Evolutionary conservation across 768 basidiomycete species (phyloP), one percentile per base, ranked within the genome.

Genomic region (Phanerodontia chrysosporium): DNA sequence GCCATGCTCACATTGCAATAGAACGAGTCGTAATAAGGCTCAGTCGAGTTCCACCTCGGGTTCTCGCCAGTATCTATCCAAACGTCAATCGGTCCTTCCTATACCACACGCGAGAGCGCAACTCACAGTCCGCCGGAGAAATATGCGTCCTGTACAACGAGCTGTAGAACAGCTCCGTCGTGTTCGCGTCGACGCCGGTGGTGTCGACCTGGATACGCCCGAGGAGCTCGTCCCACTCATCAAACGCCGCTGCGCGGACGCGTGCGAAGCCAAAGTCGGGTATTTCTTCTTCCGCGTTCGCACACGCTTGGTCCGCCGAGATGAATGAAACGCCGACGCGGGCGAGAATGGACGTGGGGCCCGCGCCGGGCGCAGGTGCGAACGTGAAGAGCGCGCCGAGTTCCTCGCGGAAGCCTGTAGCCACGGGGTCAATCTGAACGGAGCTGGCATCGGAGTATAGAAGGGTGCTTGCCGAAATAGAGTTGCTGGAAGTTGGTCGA

Each of bases 271-370:
- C 79, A 62, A 79, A 85, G 58, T 78, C 72, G 0, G 81, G 80
- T 7, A 87, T 83, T 64, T 87, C 86, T 45, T 77, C 73, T 60
- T 83, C 80, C 5, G 84, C 85, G 60, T 84, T 86, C 2, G 72
- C 63, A 64, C 85, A 87, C 0, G 86, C 86, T 62, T 86, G 85
- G 1, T 75, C 76, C 22, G 75, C 73, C 3, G 85, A 86, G 53
- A 86, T 81, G 62, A 86, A 78, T 0, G 84, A 86, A 6, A 87
- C 78, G 21, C 86, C 85, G 3, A 82, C 78, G n/a, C 85, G 81
- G 1, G 75, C 83, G 22, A 84, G 73, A 58, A 87, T 80, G 1
- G 76, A 72, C 0, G 80, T 81, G 9, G 66, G 59, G n/a, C 60
- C 63, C 58, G 10, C 5, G 25, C 65, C 56, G 0, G 78, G 75